phyloP scores from a whole-genome alignment of 495 filamentous ascomycete genomes.

The Podospora tetraspora region DNA sequence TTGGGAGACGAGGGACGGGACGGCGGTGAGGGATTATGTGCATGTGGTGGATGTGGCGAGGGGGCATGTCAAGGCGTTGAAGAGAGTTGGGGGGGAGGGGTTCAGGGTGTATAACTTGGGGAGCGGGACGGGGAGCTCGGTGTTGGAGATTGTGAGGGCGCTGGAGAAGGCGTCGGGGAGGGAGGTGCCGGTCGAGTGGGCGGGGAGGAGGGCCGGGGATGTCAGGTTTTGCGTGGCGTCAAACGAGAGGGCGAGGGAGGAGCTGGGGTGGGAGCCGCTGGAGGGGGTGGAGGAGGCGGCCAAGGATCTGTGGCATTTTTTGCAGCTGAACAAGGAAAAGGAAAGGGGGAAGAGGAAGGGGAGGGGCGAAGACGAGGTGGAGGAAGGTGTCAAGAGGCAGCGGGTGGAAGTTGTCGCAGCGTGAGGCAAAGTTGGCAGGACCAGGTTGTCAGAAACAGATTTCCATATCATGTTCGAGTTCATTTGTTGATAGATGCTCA shows the following conservation, averaged over 20 bases:
- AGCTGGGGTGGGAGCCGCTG: conserved; percentile 23
- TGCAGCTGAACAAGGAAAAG: not conserved
- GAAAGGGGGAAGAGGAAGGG: not conserved
- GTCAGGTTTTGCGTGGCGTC: conserved; percentile 26
- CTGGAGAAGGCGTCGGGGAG: conserved; percentile 19
- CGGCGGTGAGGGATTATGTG: conserved; percentile 71
- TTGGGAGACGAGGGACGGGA: conserved; percentile 63
- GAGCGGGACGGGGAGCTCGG: conserved; percentile 47
- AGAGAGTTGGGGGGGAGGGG: conserved; percentile 10
- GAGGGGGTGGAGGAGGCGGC: conserved; percentile 20
- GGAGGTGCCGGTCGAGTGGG: conserved; percentile 16
- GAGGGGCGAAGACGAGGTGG: not conserved
- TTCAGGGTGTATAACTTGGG: conserved; percentile 52
- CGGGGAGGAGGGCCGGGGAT: conserved; percentile 23
- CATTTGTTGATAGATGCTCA: not conserved
- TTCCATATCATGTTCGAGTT: not conserved
- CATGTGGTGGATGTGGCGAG: conserved; percentile 58
- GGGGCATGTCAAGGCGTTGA: conserved; percentile 57
- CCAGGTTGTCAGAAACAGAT: not conserved
- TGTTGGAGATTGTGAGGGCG: conserved; percentile 46
- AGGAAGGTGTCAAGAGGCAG: not conserved
- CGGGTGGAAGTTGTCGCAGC: not conserved
- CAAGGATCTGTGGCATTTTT: conserved; percentile 20
- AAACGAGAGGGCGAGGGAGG: conserved; percentile 17
- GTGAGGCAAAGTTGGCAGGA: not conserved